A percentile compares a stretch with the other conserved stretches of the same genome.
Evolutionary conservation across 1,139 yeast species (phyloP).

Genomic region (Sugiyamaella novakii): DNA sequence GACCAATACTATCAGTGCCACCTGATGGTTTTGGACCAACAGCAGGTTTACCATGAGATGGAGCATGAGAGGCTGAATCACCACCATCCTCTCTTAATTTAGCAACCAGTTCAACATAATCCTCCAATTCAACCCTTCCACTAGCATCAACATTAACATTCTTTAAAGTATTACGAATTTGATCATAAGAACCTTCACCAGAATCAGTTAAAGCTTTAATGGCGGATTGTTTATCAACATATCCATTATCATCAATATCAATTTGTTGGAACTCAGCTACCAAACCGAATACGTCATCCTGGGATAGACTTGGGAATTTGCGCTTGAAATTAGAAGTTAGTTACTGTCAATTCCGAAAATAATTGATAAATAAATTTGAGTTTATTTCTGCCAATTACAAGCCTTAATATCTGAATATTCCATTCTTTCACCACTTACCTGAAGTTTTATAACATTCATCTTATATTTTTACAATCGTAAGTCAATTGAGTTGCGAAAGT

Average conservation of each 20-base stretch:
- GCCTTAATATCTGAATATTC: too few species aligned
- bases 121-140: conserved; percentile 95
- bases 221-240: conserved; percentile 88
- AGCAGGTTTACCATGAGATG: conserved; percentile 18
- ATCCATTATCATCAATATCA: conserved; percentile 92
- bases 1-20: conserved; percentile 40
- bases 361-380: too few species aligned
- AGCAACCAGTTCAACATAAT: conserved; percentile 74
- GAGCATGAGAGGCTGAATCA: conserved; percentile 21
- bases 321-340: conserved; percentile 55
- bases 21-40: conserved; percentile 36
- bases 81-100: conserved; percentile 39
- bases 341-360: too few species aligned
- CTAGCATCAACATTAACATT: conserved; percentile 92
- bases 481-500: conserved; percentile 17
- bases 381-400: too few species aligned
- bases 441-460: conserved; percentile 60
- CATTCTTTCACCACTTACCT: conserved; percentile 41
- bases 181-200: conserved; percentile 85
- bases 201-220: conserved; percentile 78
- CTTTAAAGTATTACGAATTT: conserved; percentile 90
- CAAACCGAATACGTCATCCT: conserved; percentile 79
- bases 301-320: conserved; percentile 78
- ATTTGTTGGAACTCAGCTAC: conserved; percentile 77
- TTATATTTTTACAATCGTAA: not conserved